Base-by-base conservation (phyloP, 768 basidiomycete genomes). In the Lentinus brumalis region DNA sequence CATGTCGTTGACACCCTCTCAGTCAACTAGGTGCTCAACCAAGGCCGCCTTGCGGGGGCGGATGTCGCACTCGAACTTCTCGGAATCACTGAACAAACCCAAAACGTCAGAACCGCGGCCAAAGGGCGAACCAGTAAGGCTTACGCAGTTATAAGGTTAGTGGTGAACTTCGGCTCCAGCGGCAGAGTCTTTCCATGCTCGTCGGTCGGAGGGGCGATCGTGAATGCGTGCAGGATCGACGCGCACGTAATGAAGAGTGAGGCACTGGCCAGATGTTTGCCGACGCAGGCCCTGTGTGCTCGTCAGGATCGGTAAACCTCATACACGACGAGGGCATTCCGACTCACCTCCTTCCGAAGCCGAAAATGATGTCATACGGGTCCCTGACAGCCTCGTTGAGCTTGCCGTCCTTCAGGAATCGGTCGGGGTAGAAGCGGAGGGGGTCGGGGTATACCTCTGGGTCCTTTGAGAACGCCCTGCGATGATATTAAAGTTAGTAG, bases 61-160 rank as follows among this genome's bases (percentile, higher is more conserved):
- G 3, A 60, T 60, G 2, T 31, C 18, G 56, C 59, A 60, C 14
- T 35, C n/a, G 55, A 60, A 60, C 35, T 35, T n/a, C 31, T 56
- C 54, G 2, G 54, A 5, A 15, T 35, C 18, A n/a, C 54, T 56
- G 12, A 14, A 26, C 21, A 26, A 26, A 26, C 21, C n/a, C n/a
- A n/a, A n/a, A n/a, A n/a, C n/a, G n/a, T n/a, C n/a, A n/a, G n/a
- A n/a, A n/a, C n/a, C n/a, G n/a, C n/a, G n/a, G n/a, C n/a, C n/a
- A n/a, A n/a, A n/a, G n/a, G n/a, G n/a, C n/a, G n/a, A n/a, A 11
- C 6, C 6, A 35, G 35, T 7, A 35, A 35, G 6, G 29, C 46
- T 49, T 26, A 49, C 46, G 46, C 26, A 26, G 46, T 49, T 29
- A 49, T 49, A 4, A 29, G 26, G 29, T 49, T 18, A 10, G 18